Conservation (phyloP, 805 yeast genomes). For the Phaffomyces thermotolerans region DNA sequence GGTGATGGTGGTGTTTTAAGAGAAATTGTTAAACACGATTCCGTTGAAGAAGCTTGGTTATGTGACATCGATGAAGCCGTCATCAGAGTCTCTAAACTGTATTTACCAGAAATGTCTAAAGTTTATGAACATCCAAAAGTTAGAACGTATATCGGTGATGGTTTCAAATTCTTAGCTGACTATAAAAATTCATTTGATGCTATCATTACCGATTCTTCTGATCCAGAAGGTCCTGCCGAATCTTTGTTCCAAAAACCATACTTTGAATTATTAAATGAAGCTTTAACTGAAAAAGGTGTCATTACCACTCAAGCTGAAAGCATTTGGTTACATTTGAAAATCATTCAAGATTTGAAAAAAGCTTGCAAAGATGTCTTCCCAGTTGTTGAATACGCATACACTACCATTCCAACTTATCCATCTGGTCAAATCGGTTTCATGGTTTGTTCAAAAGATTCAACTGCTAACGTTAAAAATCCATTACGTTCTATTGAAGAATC, state of each 20-base stretch:
- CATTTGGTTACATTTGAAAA: slow-evolving; percentile 85
- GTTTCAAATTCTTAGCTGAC: slow-evolving; percentile 89
- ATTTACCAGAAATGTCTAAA: slow-evolving; percentile 79
- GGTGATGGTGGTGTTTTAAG: slow-evolving; percentile 99
- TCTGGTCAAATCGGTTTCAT: slow-evolving; percentile 97
- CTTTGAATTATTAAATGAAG: slow-evolving; percentile 74
- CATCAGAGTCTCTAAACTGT: slow-evolving; percentile 77
- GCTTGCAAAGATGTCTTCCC: slow-evolving; percentile 86
- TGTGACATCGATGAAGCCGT: slow-evolving; percentile 96
- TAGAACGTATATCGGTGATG: slow-evolving; percentile 88
- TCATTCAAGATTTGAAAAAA: slow-evolving; percentile 73
- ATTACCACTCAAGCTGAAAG: slow-evolving; percentile 92
- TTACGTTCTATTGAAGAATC: slow-evolving; percentile 47
- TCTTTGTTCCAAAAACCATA: slow-evolving; percentile 87
- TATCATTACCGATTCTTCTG: slow-evolving; percentile 94
- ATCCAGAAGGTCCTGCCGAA: slow-evolving; percentile 98
- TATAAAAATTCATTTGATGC: slow-evolving; percentile 86
- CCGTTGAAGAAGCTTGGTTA: slow-evolving; percentile 81
- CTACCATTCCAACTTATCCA: slow-evolving; percentile 94
- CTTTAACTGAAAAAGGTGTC: slow-evolving; percentile 91
- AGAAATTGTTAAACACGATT: slow-evolving; percentile 84
- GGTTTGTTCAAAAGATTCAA: slow-evolving; percentile 79
- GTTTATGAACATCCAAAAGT: slow-evolving; percentile 86
- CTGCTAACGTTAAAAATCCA: slow-evolving; percentile 61
- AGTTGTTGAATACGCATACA: slow-evolving; percentile 82